Base-by-base conservation (phyloP, 352 stramenopile genomes). In the Phytophthora meadii region DNA sequence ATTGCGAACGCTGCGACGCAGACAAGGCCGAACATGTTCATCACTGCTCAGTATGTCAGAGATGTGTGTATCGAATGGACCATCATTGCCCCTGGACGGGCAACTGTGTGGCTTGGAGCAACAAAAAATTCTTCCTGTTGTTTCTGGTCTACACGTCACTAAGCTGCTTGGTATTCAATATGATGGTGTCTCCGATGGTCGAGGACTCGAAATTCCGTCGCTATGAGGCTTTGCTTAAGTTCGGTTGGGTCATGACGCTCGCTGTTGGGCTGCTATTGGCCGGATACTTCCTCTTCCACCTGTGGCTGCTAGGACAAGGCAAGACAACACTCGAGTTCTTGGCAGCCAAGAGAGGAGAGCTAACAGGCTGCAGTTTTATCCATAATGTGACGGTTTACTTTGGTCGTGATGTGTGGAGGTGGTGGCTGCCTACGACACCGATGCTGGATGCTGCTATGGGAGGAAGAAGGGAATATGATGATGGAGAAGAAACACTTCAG, bases 111-210 rank as follows among this genome's bases (percentile, higher is more conserved):
- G 88, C 79, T 6, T 89, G 73, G 73, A 81, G 70, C 68, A 96
- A 93, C 71, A 93, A 96, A 56, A 94, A 93, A 72, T 83, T 75
- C 69, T 94, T 94, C 52, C 34, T 94, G 60, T 81, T 94, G 41
- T 94, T 94, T 57, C 61, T 94, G 17, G 12, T 89, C 1, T 94
- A 94, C 74, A 90, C 88, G 54, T 76, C 84, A 4, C 30, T 86
- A 22, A 89, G 84, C 54, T 91, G 81, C 36, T 62, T 90, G 39
- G 34, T 72, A 12, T 94, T 92, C 55, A 81, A 75, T 47, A 45
- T 54, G 1, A 88, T 92, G 59, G 62, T 48, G 28, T 55, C 63
- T 40, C 44, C 55, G 19, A 39, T 85, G 5, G 60, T 81, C 2
- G 82, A 61, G 54, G 59, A 65, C 17, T n/a, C 40, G 11, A 53